Conservation (phyloP, 2,329 filamentous ascomycete species). For the Xylaria sp. region DNA sequence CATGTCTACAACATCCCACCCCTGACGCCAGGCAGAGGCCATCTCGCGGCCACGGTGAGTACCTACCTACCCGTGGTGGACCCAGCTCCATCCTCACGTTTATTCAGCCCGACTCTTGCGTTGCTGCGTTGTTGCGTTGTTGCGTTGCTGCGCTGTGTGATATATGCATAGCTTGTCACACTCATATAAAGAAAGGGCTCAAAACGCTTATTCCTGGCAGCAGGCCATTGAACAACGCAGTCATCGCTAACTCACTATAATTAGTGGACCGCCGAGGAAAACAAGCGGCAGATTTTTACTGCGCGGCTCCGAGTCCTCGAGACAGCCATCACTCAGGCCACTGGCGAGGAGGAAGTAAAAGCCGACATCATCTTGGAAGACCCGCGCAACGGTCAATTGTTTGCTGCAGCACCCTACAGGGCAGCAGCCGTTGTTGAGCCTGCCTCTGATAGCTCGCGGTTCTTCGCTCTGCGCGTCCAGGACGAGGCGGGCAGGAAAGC, state of each 20-base stretch:
- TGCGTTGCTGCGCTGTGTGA: background rate
- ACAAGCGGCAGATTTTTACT: constrained; percentile 81
- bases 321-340: constrained; percentile 62
- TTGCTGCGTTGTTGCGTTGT: background rate
- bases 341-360: constrained; percentile 62
- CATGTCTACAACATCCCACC: constrained; percentile 91
- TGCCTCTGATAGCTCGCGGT: constrained; percentile 78
- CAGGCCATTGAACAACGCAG: background rate
- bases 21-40: constrained; percentile 76
- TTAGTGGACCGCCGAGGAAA: constrained; percentile 72
- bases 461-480: constrained; percentile 83
- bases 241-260: constrained; percentile 17
- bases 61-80: background rate
- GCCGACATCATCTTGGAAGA: constrained; percentile 83
- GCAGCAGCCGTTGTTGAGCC: constrained; percentile 71
- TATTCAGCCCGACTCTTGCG: background rate
- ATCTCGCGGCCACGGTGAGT: constrained; percentile 65
- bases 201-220: background rate
- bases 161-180: background rate
- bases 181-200: background rate
- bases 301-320: constrained; percentile 80
- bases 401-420: constrained; percentile 83
- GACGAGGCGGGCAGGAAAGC: constrained; percentile 78
- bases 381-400: constrained; percentile 71
- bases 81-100: background rate